Conservation (phyloP, 352 stramenopile genomes). For the Globisporangium abappressorium region DNA sequence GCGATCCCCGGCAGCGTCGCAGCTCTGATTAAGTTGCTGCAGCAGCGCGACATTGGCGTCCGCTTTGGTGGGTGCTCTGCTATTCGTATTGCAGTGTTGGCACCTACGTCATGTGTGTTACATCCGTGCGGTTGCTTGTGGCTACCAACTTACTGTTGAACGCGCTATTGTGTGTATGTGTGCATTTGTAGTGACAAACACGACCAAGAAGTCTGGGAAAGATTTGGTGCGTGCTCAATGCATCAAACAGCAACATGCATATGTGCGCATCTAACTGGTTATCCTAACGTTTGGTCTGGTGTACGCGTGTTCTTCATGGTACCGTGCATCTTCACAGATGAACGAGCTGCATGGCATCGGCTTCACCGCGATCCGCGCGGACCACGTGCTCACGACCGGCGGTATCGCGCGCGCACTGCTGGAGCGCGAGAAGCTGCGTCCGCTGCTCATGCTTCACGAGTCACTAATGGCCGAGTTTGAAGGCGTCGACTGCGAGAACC, state of each 20-base stretch:
- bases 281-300: not conserved
- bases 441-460: constrained; percentile 43
- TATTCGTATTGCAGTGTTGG: not conserved
- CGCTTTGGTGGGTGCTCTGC: constrained; percentile 38
- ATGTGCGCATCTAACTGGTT: not conserved
- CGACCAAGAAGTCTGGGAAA: constrained; percentile 53
- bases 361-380: constrained; percentile 30
- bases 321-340: constrained; percentile 22
- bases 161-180: not conserved
- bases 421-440: constrained; percentile 31
- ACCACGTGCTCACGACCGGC: constrained; percentile 45
- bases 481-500: constrained; percentile 31
- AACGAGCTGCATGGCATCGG: constrained; percentile 45
- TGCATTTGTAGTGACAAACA: constrained; percentile 50
- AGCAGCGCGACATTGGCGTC: constrained; percentile 27
- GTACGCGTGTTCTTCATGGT: not conserved
- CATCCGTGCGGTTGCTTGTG: not conserved
- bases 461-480: constrained; percentile 47
- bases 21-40: constrained; percentile 38
- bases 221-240: constrained; percentile 29
- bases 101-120: not conserved
- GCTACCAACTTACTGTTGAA: not conserved
- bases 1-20: constrained; percentile 38
- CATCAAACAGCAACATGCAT: no score
- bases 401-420: constrained; percentile 39